Conservation (phyloP, 805 yeast species). For the Candida stauntonica region DNA sequence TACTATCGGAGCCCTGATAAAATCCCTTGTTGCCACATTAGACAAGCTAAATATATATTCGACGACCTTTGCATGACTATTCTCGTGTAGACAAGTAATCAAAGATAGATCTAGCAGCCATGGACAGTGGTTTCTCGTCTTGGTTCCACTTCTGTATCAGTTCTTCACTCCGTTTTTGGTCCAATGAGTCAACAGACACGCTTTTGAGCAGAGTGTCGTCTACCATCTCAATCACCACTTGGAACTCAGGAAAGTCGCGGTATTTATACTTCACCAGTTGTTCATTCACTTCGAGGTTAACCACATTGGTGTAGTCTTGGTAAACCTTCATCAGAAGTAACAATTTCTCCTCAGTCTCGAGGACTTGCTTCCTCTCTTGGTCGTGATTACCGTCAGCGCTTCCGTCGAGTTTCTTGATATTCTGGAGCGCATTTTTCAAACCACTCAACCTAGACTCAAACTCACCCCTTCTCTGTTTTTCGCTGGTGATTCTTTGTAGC, state of each 20-base stretch:
- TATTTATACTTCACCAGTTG: slow-evolving; percentile 4
- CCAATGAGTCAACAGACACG: neutral
- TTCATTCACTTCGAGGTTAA: slow-evolving; percentile 6
- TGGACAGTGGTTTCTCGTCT: neutral
- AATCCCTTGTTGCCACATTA: too few relatives aligned
- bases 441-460: neutral
- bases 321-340: slow-evolving; percentile 11
- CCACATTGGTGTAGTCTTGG: slow-evolving; percentile 8
- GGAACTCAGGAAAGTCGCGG: slow-evolving; percentile 1
- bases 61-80: slow-evolving; percentile 1
- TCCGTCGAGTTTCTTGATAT: slow-evolving; percentile 2
- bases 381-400: slow-evolving; percentile 6
- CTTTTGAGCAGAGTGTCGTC: slow-evolving; percentile 2
- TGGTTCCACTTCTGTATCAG: slow-evolving; percentile 1
- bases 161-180: neutral
- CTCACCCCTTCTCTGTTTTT: neutral
- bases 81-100: too few relatives aligned
- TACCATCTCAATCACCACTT: slow-evolving; percentile 2
- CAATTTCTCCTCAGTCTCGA: slow-evolving; percentile 15
- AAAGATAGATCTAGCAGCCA: too few relatives aligned
- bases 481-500: neutral
- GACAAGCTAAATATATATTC: neutral
- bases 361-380: slow-evolving; percentile 3
- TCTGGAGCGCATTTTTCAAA: neutral
- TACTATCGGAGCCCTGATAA: neutral